A percentile compares a stretch with the other conserved stretches of the same genome.
Evolutionary conservation across 2,329 filamentous ascomycete species (phyloP).

Genomic region (Aspergillus sp.): DNA sequence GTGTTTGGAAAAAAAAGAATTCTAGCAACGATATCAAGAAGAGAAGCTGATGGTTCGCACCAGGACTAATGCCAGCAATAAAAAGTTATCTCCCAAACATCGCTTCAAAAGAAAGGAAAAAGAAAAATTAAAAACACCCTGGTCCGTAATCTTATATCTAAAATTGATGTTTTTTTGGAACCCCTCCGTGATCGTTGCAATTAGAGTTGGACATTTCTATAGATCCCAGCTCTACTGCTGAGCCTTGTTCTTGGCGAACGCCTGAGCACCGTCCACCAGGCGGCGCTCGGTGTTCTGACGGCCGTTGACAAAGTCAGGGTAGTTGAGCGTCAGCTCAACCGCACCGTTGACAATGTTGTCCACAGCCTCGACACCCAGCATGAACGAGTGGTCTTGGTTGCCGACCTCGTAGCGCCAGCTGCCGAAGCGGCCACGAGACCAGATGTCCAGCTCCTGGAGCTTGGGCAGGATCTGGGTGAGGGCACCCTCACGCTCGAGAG

Average conservation of each 20-base stretch:
- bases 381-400: constrained; percentile 97
- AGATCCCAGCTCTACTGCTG: constrained; percentile 25
- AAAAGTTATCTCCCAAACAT: constrained; percentile 25
- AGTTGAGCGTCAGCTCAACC: constrained; percentile 90
- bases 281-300: constrained; percentile 62
- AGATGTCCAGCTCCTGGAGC: constrained; percentile 87
- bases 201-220: constrained; percentile 20
- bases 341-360: constrained; percentile 88
- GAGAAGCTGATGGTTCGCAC: constrained; percentile 13
- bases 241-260: constrained; percentile 49
- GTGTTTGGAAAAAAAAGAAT: constrained; percentile 9
- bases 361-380: constrained; percentile 91
- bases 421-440: constrained; percentile 93
- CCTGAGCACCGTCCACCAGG: constrained; percentile 61
- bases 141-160: constrained; percentile 19
- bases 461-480: constrained; percentile 90
- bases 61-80: constrained; percentile 32
- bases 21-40: constrained; percentile 6
- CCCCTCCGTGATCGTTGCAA: constrained; percentile 18
- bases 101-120: constrained; percentile 26
- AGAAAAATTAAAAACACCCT: constrained; percentile 16
- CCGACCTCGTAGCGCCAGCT: constrained; percentile 97
- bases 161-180: constrained; percentile 7
- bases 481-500: constrained; percentile 91
- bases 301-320: constrained; percentile 91